Evolutionary conservation across 768 basidiomycete genomes (phyloP), one percentile per base, ranked within the genome.

Genomic region (Lentinula aciculospora): DNA sequence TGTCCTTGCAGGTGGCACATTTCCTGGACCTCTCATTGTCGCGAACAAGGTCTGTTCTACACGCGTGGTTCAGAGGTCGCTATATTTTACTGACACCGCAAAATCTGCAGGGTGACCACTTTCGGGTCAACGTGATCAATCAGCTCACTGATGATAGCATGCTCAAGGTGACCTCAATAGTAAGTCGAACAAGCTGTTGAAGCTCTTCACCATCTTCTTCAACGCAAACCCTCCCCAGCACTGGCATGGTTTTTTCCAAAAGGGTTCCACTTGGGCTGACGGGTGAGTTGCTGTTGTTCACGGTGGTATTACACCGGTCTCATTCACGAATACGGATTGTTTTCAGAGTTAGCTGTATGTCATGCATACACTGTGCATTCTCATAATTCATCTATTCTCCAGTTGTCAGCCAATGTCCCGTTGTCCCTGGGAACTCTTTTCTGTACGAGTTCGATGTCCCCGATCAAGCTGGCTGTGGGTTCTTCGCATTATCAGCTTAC

Each of bases 91-190:
- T n/a, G n/a, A n/a, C n/a, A n/a, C n/a, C n/a, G n/a, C n/a, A n/a
- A n/a, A n/a, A n/a, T n/a, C n/a, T n/a, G n/a, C 21, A 50, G 61
- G 69, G 74, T 7, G 68, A 71, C 42, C 53, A 64, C 47, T 71
- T 76, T 53, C 28, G 44, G 28, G 64, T 79, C 55, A 73, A 75
- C 39, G 75, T 80, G 7, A 61, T 67, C 13, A 72, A 79, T 50
- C 12, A 58, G 19, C 67, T 79, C n/a, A 65, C 62, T 5, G 75
- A 79, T 31, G 60, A 67, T 7, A 64, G 69, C 1, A 74, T 79
- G 76, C 59, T 70, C n/a, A 68, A 67, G 37, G 64, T 62, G 4
- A 78, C 77, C 27, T 71, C 71, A 7, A 68, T 79, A 29, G 77
- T 76, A 15, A 56, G 72, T 59, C 9, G 8, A 13, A 5, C n/a